These are phyloP conservation scores for Aurantiochytrium sp. DNA, from an alignment of 108 stramenopile species.

Conservation along the genomic window DNA sequence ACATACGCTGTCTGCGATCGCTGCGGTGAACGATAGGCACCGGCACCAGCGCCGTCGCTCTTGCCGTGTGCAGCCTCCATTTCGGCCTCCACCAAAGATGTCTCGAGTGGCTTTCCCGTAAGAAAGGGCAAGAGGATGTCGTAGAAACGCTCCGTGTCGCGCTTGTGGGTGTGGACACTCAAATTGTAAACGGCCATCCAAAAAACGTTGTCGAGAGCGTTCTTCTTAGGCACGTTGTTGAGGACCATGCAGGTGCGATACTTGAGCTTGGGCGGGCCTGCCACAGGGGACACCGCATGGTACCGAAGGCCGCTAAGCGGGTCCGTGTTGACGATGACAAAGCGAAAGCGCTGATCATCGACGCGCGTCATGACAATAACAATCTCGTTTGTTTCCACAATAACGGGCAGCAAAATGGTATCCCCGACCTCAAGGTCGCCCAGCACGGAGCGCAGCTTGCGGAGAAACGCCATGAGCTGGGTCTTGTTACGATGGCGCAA, in stretches of 20 bases:
- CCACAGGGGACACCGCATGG: constrained; percentile 21
- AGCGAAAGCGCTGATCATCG: not conserved
- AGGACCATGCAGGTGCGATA: constrained; percentile 29
- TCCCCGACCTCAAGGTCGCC: constrained; percentile 11
- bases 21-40: constrained; percentile 22
- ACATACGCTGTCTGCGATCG: constrained; percentile 28
- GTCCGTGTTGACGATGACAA: constrained; percentile 30
- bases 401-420: not conserved
- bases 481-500: constrained; percentile 11
- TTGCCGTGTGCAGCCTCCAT: not conserved
- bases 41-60: not conserved
- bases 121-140: constrained; percentile 28
- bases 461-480: constrained; percentile 21
- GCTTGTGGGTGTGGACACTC: constrained; percentile 7
- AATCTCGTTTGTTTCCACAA: constrained; percentile 13
- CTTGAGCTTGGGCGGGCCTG: constrained; percentile 11
- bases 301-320: not conserved
- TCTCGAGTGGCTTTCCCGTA: constrained; percentile 29
- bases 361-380: constrained; percentile 12
- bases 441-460: constrained; percentile 11
- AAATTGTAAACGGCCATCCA: constrained; percentile 31
- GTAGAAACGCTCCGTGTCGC: constrained; percentile 27
- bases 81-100: constrained; percentile 28
- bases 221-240: constrained; percentile 28
- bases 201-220: constrained; percentile 31